Conservation (phyloP, 352 stramenopile genomes). For the Phytophthora macrochlamydospora region DNA sequence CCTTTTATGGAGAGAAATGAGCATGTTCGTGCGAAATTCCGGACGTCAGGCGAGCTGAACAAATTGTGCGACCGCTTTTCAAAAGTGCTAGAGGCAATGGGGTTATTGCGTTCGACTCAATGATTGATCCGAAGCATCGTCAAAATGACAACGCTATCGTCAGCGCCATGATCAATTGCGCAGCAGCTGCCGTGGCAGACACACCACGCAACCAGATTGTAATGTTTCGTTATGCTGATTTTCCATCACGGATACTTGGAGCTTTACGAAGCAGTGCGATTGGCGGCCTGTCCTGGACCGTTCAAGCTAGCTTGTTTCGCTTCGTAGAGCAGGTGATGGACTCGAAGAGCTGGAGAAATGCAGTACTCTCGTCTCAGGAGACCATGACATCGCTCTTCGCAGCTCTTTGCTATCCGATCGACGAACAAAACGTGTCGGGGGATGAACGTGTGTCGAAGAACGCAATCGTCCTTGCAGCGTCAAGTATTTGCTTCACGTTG, state of each 20-base stretch:
- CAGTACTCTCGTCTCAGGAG: constrained; percentile 24
- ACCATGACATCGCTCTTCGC: constrained; percentile 28
- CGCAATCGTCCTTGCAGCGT: constrained; percentile 26
- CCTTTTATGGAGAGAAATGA: constrained; percentile 60
- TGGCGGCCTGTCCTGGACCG: constrained; percentile 2
- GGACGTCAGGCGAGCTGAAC: constrained; percentile 59
- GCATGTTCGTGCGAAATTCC: constrained; percentile 49
- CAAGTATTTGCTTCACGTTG: constrained; percentile 62
- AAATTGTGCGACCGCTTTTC: constrained; percentile 49
- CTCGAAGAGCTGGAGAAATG: constrained; percentile 64
- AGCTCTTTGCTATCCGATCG: constrained; percentile 12
- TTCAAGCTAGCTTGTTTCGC: constrained; percentile 39
- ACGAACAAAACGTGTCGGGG: background rate
- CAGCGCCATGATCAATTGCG: constrained; percentile 53
- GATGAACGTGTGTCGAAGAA: constrained; percentile 19
- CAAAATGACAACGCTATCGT: constrained; percentile 30
- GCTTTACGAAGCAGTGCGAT: constrained; percentile 1
- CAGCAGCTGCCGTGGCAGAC: constrained; percentile 32
- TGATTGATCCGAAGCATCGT: background rate
- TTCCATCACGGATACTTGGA: constrained; percentile 35
- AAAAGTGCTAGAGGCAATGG: constrained; percentile 8
- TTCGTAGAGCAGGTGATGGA: constrained; percentile 57
- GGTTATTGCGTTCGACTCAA: background rate
- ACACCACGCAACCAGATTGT: constrained; percentile 68
- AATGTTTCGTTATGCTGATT: constrained; percentile 41